These are phyloP conservation scores for Phanerochaete carnosa DNA, from an alignment of 768 basidiomycete species.

Conservation along the genomic window DNA sequence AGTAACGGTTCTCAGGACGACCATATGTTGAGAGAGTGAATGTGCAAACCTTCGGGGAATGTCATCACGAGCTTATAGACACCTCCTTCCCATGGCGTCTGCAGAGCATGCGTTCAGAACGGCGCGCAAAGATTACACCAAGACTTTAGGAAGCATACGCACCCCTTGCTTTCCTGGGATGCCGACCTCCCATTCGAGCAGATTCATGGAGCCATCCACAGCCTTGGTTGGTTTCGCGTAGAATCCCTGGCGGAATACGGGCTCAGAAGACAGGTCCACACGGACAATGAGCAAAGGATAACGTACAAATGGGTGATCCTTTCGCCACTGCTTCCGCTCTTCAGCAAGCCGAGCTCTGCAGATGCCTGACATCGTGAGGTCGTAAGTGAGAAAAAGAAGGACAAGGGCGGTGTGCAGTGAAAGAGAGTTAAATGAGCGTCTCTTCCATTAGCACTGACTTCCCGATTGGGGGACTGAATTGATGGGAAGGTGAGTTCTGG, in stretches of 20 bases:
- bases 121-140: constrained; percentile 19
- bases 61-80: constrained; percentile 90
- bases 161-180: constrained; percentile 92
- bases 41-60: constrained; percentile 85
- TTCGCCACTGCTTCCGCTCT: constrained; percentile 98
- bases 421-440: not conserved
- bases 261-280: not conserved
- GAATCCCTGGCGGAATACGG: constrained; percentile 67
- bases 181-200: constrained; percentile 98
- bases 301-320: constrained; percentile 97
- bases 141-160: constrained; percentile 32
- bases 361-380: constrained; percentile 74
- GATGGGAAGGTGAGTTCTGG: not conserved
- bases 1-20: constrained; percentile 13
- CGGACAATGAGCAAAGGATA: not conserved
- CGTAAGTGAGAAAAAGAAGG: constrained; percentile 1
- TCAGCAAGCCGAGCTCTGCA: constrained; percentile 91
- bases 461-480: not conserved
- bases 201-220: constrained; percentile 89
- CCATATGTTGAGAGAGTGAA: constrained; percentile 15
- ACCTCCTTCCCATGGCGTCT: constrained; percentile 99
- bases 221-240: constrained; percentile 92
- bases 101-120: constrained; percentile 20
- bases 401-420: constrained; percentile 10
- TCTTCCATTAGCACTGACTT: not conserved